Evolutionary conservation across 768 basidiomycete species (phyloP).

Genomic region (Lactarius sanguifluus): DNA sequence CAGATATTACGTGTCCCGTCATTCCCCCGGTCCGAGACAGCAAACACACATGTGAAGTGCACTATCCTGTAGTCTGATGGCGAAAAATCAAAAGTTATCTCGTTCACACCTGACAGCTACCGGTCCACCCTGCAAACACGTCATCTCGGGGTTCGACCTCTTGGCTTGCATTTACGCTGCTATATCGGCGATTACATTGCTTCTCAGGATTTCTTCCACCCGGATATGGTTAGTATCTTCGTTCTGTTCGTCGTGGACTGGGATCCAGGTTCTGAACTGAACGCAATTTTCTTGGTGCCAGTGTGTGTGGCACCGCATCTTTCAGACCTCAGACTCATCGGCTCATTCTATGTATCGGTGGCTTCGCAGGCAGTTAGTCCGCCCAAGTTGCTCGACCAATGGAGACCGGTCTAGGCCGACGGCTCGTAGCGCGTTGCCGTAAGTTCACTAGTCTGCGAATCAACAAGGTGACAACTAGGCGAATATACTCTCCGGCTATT

Average conservation of each 20-base stretch:
- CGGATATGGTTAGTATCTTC: conserved; percentile 42
- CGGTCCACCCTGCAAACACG: conserved; percentile 45
- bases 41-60: background rate
- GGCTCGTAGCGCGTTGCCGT: background rate
- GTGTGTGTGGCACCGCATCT: conserved; percentile 38
- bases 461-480: background rate
- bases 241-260: background rate
- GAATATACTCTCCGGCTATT: background rate
- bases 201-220: conserved; percentile 57
- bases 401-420: conserved; percentile 7
- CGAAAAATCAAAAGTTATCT: conserved; percentile 40
- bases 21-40: background rate
- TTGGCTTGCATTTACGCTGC: background rate
- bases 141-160: conserved; percentile 34
- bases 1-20: background rate
- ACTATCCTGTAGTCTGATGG: conserved; percentile 46
- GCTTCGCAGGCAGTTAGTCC: conserved; percentile 21
- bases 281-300: conserved; percentile 40
- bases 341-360: conserved; percentile 33
- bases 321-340: conserved; percentile 34
- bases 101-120: conserved; percentile 50
- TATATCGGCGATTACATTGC: conserved; percentile 40
- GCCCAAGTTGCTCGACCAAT: conserved; percentile 14
- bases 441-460: background rate
- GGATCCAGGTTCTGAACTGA: conserved; percentile 38